Conservation (phyloP, 331 rosid species). For the Telfairia occidentalis region DNA sequence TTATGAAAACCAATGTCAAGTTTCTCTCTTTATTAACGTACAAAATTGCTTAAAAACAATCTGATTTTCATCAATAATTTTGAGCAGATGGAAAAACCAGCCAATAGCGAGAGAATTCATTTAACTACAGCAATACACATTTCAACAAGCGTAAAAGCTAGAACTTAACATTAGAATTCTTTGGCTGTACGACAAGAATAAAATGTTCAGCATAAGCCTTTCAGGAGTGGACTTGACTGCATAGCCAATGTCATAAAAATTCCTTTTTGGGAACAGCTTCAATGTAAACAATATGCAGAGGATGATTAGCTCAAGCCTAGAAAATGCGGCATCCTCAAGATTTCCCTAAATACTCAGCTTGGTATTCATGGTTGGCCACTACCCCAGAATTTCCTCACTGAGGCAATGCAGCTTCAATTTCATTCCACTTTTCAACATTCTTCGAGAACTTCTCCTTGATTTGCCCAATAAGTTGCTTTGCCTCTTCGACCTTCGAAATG, state of each 20-base stretch:
- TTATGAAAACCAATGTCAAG: background rate
- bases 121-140: background rate
- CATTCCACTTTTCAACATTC: conserved; percentile 48
- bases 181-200: background rate
- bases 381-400: conserved; percentile 19
- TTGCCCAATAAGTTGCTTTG: conserved; percentile 42
- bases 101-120: background rate
- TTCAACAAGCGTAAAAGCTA: conserved; percentile 1
- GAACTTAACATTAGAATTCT: background rate
- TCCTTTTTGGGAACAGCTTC: background rate
- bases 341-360: background rate
- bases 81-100: background rate
- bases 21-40: background rate
- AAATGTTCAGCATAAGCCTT: background rate
- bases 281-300: background rate
- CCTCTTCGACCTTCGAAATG: conserved; percentile 43
- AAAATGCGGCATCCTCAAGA: background rate
- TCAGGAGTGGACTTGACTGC: background rate
- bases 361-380: conserved; percentile 3
- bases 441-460: conserved; percentile 46
- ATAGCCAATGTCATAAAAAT: background rate
- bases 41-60: background rate
- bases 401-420: conserved; percentile 54
- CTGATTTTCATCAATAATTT: background rate
- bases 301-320: background rate